Evolutionary conservation across 257 asterid genomes (phyloP), one percentile per base, ranked within the genome.

Genomic region (Rhazya stricta): DNA sequence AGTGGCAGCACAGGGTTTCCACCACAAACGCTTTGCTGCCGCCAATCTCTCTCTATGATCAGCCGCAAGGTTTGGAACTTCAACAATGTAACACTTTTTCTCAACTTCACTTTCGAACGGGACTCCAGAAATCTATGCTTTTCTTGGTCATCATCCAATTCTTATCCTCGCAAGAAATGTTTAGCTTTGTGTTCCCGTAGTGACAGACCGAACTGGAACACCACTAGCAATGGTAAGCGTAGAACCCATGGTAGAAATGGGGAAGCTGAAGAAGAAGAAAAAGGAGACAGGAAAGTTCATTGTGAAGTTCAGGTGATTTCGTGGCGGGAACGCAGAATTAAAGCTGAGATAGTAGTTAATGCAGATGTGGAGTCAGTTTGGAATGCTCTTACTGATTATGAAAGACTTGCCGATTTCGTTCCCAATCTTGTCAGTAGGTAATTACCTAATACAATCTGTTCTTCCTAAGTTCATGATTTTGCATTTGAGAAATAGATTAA

Each of bases 371-470:
- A 81, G 0, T 86, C 96, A 45, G 93, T 91, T 36, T 94, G 98
- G 98, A 73, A 75, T 81, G 88, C 96, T 80, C 94, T 94, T 65
- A 94, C 97, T 51, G 98, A 94, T 78, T 94, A 94, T 65, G 98
- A 94, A 83, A 86, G 96, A 83, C 96, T 94, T 42, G 96, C 98
- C 48, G 96, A 94, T 90, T 94, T 91, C 85, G 86, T 94, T 77
- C 97, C 98, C 30, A 94, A 94, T 90, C 96, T 94, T 56, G 93
- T 94, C 54, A 83, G 83, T 84, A 90, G 98, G 98, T 94, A 70
- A 61, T 21, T 6, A 19, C 19, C 37, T 8, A 11, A 32, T 2
- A 9, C 37, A 41, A 54, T 21, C 27, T 9, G 34, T 18, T 72
- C 73, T 54, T 68, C 4, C 51, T 21, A 36, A 46, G 21, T 37